Evolutionary conservation across 2,329 filamentous ascomycete genomes (phyloP).

Genomic region (Sporothrix dimorphospora): DNA sequence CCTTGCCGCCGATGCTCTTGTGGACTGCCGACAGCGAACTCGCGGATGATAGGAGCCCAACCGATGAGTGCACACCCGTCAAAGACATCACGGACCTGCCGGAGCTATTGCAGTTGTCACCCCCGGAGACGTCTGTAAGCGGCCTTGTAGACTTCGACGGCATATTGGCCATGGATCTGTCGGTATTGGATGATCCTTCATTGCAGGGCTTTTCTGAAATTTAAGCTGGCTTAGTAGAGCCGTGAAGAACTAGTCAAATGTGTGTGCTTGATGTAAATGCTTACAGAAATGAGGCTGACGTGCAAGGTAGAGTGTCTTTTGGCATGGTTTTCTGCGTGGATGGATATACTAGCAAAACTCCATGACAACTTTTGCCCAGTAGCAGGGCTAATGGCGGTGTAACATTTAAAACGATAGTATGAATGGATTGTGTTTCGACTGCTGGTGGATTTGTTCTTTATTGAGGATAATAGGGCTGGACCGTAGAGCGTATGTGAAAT

Average conservation of each 20-base stretch:
- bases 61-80: neutral
- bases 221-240: neutral
- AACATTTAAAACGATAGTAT: too few species aligned
- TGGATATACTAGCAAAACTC: too few species aligned
- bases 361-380: too few species aligned
- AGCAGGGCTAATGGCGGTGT: too few species aligned
- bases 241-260: neutral
- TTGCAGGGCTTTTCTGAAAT: neutral
- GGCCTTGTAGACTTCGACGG: neutral
- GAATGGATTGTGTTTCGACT: too few species aligned
- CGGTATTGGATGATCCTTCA: neutral
- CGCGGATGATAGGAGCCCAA: neutral
- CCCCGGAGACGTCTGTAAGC: neutral
- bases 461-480: too few species aligned
- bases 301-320: too few species aligned
- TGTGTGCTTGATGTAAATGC: too few species aligned
- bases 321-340: too few species aligned
- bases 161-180: conserved; percentile 2
- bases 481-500: too few species aligned
- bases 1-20: neutral
- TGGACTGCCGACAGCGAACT: neutral
- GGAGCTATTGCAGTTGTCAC: neutral
- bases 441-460: too few species aligned
- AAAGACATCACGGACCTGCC: conserved; percentile 2
- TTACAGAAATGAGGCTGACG: too few species aligned